Evolutionary conservation across 1,284 basidiomycete species (phyloP).

Genomic region (Ceraceosorus guamensis): DNA sequence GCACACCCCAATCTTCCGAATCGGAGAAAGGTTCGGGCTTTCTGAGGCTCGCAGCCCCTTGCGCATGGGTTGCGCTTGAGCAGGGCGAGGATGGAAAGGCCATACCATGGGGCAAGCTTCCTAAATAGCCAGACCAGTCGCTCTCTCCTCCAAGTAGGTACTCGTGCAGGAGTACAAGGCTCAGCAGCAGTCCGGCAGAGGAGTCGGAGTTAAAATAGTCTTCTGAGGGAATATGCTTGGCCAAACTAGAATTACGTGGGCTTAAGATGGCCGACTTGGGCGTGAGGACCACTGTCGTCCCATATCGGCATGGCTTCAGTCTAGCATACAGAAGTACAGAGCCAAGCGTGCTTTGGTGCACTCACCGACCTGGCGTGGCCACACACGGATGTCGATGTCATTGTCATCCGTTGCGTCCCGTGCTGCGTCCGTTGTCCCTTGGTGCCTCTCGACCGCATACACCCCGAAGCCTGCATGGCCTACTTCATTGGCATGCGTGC

Average conservation of each 20-base stretch:
- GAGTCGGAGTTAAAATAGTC: conserved; percentile 1
- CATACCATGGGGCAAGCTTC: not conserved
- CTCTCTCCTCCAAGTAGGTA: conserved; percentile 1
- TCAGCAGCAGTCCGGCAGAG: conserved; percentile 3
- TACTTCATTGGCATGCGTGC: no score
- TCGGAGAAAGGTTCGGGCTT: not conserved
- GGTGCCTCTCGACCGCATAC: no score
- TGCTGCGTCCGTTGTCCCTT: no score
- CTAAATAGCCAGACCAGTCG: conserved; percentile 6
- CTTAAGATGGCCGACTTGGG: conserved; percentile 1
- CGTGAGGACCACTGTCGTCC: conserved; percentile 2
- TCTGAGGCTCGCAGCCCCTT: no score
- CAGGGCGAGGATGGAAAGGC: not conserved
- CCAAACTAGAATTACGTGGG: not conserved
- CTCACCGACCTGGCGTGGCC: no score
- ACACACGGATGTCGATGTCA: no score
- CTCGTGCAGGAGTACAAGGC: conserved; percentile 5
- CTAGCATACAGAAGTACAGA: no score
- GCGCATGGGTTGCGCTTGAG: no score
- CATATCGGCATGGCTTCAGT: no score
- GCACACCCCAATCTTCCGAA: conserved; percentile 6
- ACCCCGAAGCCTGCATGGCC: no score
- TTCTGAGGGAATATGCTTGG: not conserved
- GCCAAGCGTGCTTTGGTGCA: no score
- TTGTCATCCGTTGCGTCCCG: no score